A percentile compares a stretch with the other conserved stretches of the same genome.
Conservation (phyloP, 2,329 filamentous ascomycete genomes). For the Aspergillus nomiae region DNA sequence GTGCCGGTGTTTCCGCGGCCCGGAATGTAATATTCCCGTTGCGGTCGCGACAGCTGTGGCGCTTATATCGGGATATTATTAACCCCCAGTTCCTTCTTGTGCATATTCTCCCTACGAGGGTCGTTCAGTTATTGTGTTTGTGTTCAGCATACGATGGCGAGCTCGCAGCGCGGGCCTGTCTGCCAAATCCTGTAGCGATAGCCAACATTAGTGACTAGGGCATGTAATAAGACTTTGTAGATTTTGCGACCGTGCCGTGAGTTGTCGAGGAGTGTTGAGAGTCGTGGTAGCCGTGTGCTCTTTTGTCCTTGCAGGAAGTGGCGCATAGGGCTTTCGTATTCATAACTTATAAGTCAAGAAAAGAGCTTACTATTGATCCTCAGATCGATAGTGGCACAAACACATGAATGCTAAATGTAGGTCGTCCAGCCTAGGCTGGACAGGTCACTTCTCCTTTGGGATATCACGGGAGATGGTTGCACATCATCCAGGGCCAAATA, state of each 20-base stretch:
- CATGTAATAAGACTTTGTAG: conserved; percentile 15
- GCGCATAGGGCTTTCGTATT: background rate
- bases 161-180: conserved; percentile 20
- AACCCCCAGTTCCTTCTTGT: background rate
- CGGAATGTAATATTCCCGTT: conserved; percentile 41
- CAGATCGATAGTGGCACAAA: too few species aligned
- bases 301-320: background rate
- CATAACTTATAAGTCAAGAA: background rate
- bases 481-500: too few species aligned
- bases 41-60: background rate
- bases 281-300: background rate
- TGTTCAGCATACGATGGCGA: conserved; percentile 13
- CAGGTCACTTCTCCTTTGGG: too few species aligned
- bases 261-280: background rate
- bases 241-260: background rate
- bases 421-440: too few species aligned
- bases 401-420: too few species aligned
- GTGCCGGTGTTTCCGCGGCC: conserved; percentile 85
- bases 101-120: conserved; percentile 8
- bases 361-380: too few species aligned
- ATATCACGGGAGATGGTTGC: too few species aligned
- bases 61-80: background rate
- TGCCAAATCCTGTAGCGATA: conserved; percentile 18
- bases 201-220: conserved; percentile 11
- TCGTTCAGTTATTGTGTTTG: conserved; percentile 6